These are phyloP conservation scores for Penicillium expansum DNA, from an alignment of 2,329 filamentous ascomycete genomes.

Conservation along the genomic window DNA sequence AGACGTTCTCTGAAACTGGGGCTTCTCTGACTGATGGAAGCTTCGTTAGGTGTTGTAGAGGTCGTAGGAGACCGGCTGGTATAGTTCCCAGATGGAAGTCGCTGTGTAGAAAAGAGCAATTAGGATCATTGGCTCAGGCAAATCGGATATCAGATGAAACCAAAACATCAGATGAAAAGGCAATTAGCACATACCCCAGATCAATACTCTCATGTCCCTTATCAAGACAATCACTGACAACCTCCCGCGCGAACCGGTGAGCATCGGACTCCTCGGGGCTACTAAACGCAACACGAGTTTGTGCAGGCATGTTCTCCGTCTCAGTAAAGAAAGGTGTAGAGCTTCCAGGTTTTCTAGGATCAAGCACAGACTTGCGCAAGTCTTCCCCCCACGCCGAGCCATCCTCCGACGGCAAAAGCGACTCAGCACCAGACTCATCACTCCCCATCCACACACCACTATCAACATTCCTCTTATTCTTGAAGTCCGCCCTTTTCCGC, in stretches of 20 bases:
- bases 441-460: constrained; percentile 51
- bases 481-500: constrained; percentile 43
- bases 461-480: constrained; percentile 45
- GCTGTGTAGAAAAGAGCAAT: constrained; percentile 19
- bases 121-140: neutral
- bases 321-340: neutral
- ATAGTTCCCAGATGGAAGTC: constrained; percentile 32
- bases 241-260: constrained; percentile 36
- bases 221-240: constrained; percentile 45
- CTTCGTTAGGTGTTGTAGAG: constrained; percentile 42
- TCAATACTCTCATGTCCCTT: constrained; percentile 46
- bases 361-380: constrained; percentile 29
- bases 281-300: constrained; percentile 15
- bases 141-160: neutral
- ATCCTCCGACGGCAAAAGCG: constrained; percentile 37
- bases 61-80: constrained; percentile 34
- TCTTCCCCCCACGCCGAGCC: constrained; percentile 39
- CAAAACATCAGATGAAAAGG: neutral
- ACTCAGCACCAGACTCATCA: constrained; percentile 40
- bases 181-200: constrained; percentile 38
- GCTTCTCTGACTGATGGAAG: constrained; percentile 34
- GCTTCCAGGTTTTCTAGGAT: constrained; percentile 11
- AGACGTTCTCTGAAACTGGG: constrained; percentile 39
- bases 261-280: constrained; percentile 34
- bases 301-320: neutral